Conservation (phyloP, 1,284 basidiomycete genomes). For the Austropuccinia psidii region DNA sequence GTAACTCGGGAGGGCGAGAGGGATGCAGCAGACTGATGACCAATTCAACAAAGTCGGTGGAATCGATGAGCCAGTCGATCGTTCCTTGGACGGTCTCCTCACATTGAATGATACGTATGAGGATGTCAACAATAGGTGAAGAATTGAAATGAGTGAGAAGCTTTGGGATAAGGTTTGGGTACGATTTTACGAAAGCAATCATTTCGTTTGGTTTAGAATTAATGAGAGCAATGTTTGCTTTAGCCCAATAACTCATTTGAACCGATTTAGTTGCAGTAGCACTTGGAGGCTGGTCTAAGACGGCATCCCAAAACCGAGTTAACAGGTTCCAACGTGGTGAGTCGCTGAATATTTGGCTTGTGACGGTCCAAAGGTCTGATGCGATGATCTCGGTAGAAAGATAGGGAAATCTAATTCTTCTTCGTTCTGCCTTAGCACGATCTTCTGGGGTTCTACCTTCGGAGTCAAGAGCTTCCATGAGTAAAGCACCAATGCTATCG, state of each 20-base stretch:
- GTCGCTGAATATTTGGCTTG: constrained; percentile 75
- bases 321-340: constrained; percentile 58
- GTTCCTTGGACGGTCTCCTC: constrained; percentile 76
- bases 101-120: constrained; percentile 83
- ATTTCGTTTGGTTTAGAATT: constrained; percentile 56
- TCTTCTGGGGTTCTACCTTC: constrained; percentile 50
- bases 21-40: constrained; percentile 80
- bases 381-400: constrained; percentile 92
- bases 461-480: background rate
- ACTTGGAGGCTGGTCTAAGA: constrained; percentile 63
- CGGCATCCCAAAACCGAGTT: constrained; percentile 83
- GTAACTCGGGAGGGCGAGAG: constrained; percentile 64
- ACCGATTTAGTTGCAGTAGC: constrained; percentile 41
- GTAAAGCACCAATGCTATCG: background rate
- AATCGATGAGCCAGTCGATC: constrained; percentile 57
- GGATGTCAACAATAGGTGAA: constrained; percentile 81
- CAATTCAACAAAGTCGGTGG: constrained; percentile 70
- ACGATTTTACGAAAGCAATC: constrained; percentile 78
- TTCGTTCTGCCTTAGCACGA: constrained; percentile 20
- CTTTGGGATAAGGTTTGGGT: constrained; percentile 73
- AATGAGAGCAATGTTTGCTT: constrained; percentile 45
- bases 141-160: constrained; percentile 79
- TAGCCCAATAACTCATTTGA: constrained; percentile 43
- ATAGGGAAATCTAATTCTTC: constrained; percentile 63
- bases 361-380: constrained; percentile 88